A percentile compares a stretch with the other conserved stretches of the same genome.
These are phyloP conservation scores for Populus pruinosa DNA, from an alignment of 345 rosid species.

Conservation along the genomic window DNA sequence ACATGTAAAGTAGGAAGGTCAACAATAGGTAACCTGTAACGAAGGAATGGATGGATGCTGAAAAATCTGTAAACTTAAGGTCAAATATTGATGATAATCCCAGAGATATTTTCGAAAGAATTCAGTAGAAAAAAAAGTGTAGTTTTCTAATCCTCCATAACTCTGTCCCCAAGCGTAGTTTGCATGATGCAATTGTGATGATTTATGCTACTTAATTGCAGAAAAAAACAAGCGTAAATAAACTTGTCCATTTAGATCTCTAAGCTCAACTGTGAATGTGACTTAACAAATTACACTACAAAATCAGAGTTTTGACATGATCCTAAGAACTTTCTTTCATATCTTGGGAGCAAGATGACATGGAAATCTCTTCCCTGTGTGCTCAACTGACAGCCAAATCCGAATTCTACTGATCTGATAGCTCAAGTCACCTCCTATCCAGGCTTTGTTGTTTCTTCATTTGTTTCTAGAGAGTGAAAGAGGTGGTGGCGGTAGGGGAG, in stretches of 20 bases:
- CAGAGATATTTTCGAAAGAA: not conserved
- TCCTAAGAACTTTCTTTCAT: not conserved
- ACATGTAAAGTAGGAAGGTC: not conserved
- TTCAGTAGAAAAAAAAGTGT: not conserved
- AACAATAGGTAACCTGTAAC: not conserved
- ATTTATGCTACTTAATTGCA: not conserved
- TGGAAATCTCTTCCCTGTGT: not conserved
- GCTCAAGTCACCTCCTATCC: slow-evolving; percentile 2
- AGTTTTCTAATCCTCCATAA: not conserved
- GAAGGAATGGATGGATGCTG: not conserved
- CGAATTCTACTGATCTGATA: slow-evolving; percentile 7
- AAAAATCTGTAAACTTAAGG: not conserved
- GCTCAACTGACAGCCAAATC: not conserved
- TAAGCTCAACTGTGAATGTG: not conserved
- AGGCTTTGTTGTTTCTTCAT: no score
- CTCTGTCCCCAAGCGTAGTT: not conserved
- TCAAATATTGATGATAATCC: not conserved
- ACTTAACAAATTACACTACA: not conserved
- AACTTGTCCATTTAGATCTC: not conserved
- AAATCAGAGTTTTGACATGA: not conserved
- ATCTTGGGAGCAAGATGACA: not conserved
- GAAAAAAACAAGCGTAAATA: not conserved
- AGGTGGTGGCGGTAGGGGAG: no score
- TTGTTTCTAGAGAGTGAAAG: no score
- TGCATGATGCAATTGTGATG: not conserved